phyloP scores from a whole-genome alignment of 2,329 filamentous ascomycete species.

The Diatrype stigma region DNA sequence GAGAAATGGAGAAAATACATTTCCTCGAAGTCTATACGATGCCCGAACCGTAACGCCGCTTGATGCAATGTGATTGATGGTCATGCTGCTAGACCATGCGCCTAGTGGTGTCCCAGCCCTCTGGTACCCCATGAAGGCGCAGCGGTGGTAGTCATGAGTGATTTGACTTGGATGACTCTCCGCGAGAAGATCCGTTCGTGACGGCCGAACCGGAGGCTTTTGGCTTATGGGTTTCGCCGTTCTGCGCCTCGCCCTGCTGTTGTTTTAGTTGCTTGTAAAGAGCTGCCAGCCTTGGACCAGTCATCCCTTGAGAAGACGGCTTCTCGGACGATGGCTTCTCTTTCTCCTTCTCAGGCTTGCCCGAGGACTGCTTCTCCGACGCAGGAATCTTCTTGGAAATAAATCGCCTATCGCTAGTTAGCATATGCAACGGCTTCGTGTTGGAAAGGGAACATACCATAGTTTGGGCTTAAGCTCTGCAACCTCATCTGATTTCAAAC shows the following conservation, averaged over 20 bases:
- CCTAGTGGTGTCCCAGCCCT: no score
- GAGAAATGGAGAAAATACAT: background rate
- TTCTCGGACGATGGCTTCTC: constrained; percentile 17
- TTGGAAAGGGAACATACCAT: constrained; percentile 20
- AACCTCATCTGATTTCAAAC: constrained; percentile 22
- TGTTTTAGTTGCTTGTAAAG: constrained; percentile 29
- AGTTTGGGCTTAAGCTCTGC: constrained; percentile 32
- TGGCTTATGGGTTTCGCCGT: constrained; percentile 17
- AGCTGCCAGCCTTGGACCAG: constrained; percentile 26
- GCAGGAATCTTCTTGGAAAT: constrained; percentile 32
- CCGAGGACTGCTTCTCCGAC: constrained; percentile 23
- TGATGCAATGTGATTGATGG: background rate
- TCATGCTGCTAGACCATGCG: background rate
- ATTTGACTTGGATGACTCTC: constrained; percentile 21
- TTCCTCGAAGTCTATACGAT: background rate
- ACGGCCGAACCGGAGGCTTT: constrained; percentile 18
- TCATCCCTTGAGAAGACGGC: constrained; percentile 26
- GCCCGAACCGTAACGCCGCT: background rate
- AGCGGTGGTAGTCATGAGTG: constrained; percentile 7
- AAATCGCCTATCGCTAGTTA: constrained; percentile 25
- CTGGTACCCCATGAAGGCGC: background rate
- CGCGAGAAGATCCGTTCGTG: constrained; percentile 23
- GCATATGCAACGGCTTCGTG: constrained; percentile 3
- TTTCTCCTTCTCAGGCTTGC: constrained; percentile 20
- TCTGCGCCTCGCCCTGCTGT: constrained; percentile 14